Conservation (phyloP, 2,329 filamentous ascomycete species). For the Colletotrichum lini region DNA sequence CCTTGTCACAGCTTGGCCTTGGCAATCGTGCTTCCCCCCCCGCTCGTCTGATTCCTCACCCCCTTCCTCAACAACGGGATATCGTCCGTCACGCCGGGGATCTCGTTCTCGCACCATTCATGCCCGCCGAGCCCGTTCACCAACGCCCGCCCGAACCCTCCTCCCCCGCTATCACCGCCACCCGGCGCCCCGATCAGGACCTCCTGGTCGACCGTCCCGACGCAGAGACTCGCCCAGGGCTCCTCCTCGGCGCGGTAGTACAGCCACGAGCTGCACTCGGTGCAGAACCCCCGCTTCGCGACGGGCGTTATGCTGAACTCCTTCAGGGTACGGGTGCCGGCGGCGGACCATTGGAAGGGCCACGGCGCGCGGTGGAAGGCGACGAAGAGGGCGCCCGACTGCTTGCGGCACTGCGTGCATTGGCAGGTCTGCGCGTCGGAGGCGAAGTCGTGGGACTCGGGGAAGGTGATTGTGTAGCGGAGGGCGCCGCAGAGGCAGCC, state of each 20-base stretch:
- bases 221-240: constrained; percentile 52
- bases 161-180: constrained; percentile 21
- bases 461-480: constrained; percentile 64
- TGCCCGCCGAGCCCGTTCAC: constrained; percentile 54
- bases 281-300: constrained; percentile 63
- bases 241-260: constrained; percentile 57
- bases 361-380: constrained; percentile 56
- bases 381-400: constrained; percentile 63
- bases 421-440: constrained; percentile 64
- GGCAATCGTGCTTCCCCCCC: neutral
- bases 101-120: constrained; percentile 60
- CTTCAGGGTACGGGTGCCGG: constrained; percentile 50
- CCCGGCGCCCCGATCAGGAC: constrained; percentile 49
- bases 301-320: constrained; percentile 58
- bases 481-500: constrained; percentile 67
- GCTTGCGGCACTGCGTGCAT: constrained; percentile 69
- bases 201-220: constrained; percentile 62
- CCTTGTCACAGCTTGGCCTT: constrained; percentile 7
- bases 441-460: constrained; percentile 60
- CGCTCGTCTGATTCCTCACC: neutral
- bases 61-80: constrained; percentile 44
- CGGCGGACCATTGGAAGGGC: constrained; percentile 54
- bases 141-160: constrained; percentile 56
- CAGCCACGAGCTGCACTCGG: constrained; percentile 63
- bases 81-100: constrained; percentile 64